Percentiles rank a stretch among this genome's conserved stretches.
phyloP scores from a whole-genome alignment of 768 basidiomycete species.

The Rhodotorula toruloides region DNA sequence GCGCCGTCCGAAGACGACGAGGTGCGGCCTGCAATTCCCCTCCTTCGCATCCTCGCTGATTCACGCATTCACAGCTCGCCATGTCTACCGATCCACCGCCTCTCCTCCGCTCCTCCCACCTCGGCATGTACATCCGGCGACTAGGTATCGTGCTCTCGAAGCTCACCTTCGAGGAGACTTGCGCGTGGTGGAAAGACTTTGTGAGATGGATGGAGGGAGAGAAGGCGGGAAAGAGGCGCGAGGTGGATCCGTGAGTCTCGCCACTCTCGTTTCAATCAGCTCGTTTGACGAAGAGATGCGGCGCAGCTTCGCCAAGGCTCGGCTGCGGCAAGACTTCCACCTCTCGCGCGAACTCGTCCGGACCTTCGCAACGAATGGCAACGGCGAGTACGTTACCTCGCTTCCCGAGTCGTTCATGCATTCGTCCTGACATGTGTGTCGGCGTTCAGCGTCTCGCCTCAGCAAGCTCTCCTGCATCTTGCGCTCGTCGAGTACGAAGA shows the following conservation, averaged over 20 bases:
- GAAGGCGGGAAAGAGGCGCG: background rate
- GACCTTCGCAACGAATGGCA: background rate
- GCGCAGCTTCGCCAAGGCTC: background rate
- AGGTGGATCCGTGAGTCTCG: too few relatives aligned
- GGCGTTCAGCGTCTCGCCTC: background rate
- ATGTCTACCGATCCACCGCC: background rate
- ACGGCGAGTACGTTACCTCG: background rate
- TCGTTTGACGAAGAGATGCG: background rate
- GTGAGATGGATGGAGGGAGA: conserved; percentile 10
- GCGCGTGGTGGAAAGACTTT: conserved; percentile 10
- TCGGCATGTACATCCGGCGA: conserved; percentile 24
- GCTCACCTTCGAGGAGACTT: conserved; percentile 1
- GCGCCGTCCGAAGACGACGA: conserved; percentile 28
- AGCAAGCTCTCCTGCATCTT: conserved; percentile 20
- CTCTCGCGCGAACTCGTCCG: background rate
- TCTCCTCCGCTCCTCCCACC: conserved; percentile 26
- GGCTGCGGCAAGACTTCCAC: background rate
- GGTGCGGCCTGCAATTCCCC: background rate
- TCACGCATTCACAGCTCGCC: background rate
- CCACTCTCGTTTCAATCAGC: background rate
- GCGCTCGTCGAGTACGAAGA: conserved; percentile 22
- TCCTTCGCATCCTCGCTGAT: background rate
- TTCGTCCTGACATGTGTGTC: background rate
- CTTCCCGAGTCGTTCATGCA: background rate
- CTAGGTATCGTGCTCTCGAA: background rate